These are phyloP conservation scores for Selaginella tamariscina DNA, from an alignment of 75 land plant genomes.

Conservation along the genomic window DNA sequence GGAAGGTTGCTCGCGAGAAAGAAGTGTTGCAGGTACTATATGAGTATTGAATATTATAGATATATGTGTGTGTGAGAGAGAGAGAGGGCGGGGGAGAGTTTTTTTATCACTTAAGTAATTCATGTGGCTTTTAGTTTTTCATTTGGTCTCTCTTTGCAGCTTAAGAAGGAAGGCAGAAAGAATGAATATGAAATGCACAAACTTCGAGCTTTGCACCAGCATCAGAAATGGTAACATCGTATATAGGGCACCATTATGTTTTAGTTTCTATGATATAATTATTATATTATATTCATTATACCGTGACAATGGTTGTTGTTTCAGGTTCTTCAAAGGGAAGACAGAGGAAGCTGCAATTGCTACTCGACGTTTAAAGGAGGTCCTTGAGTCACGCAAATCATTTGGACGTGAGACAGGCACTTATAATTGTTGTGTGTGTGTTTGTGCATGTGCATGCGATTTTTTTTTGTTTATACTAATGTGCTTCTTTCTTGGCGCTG, in stretches of 20 bases:
- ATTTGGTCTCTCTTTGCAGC: neutral
- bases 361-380: constrained; percentile 2
- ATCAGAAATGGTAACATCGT: constrained; percentile 9
- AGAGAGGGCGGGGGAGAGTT: no score
- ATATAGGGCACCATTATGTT: neutral
- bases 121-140: neutral
- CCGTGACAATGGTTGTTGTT: neutral
- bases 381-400: neutral
- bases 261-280: neutral
- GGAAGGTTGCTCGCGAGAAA: constrained; percentile 11
- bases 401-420: constrained; percentile 34
- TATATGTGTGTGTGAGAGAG: no score
- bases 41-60: no score
- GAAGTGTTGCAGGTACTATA: neutral
- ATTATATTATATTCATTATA: neutral
- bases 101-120: neutral
- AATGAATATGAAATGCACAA: constrained; percentile 13
- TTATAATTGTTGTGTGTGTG: no score
- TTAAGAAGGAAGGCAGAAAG: neutral
- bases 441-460: no score
- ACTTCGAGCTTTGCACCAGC: constrained; percentile 7
- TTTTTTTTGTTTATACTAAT: no score
- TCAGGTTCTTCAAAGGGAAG: constrained; percentile 12
- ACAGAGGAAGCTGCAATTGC: constrained; percentile 14
- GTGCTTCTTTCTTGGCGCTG: no score